Conservation (phyloP, 1,139 yeast genomes). For the Magnusiomyces paraingens region DNA sequence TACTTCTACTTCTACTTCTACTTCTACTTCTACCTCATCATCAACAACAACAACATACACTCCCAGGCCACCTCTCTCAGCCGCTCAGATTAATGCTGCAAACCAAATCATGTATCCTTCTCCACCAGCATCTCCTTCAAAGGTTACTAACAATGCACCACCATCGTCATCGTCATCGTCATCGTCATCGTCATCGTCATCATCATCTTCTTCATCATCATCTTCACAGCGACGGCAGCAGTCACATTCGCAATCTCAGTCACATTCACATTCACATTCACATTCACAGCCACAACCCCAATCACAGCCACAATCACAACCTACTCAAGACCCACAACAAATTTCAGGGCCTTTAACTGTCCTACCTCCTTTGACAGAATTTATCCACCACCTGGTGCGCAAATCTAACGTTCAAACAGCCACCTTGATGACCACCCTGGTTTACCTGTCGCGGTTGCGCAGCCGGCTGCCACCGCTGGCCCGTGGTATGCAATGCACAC, state of each 20-base stretch:
- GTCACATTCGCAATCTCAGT: not conserved
- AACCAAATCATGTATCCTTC: conserved; percentile 11
- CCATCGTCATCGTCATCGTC: not conserved
- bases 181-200: not conserved
- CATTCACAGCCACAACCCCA: too few relatives aligned
- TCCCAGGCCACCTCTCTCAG: not conserved
- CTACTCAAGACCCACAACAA: too few relatives aligned
- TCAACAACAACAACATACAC: conserved; percentile 5
- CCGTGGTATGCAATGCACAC: conserved; percentile 86
- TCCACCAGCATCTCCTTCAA: conserved; percentile 21
- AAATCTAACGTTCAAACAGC: conserved; percentile 93
- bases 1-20: conserved; percentile 20
- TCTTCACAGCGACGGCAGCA: conserved; percentile 11
- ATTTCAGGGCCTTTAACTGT: conserved; percentile 1
- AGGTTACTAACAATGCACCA: conserved; percentile 3
- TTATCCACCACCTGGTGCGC: conserved; percentile 64
- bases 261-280: too few relatives aligned
- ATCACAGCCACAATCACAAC: too few relatives aligned
- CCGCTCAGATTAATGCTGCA: not conserved
- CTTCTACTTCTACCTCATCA: conserved; percentile 30
- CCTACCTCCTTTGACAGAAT: conserved; percentile 47
- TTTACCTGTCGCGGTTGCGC: conserved; percentile 71
- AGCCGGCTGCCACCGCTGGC: conserved; percentile 79
- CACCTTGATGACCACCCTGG: conserved; percentile 85
- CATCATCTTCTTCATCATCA: too few relatives aligned